phyloP scores from a whole-genome alignment of 306 rosid genomes.

The Pachyrhizus erosus region DNA sequence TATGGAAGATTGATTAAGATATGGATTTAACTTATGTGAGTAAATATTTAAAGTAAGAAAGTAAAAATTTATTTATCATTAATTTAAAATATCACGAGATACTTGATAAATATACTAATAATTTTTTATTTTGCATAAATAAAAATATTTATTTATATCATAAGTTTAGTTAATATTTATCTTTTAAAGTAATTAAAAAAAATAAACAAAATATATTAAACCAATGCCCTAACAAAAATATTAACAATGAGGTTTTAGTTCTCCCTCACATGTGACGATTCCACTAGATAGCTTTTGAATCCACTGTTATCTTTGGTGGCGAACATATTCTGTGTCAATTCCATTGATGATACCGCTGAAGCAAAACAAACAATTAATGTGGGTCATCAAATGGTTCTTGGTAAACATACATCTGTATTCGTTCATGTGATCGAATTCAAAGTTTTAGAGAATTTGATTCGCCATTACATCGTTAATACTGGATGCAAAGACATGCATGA shows the following conservation, averaged over 20 bases:
- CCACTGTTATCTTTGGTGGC: slow-evolving; percentile 18
- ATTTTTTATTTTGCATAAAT: not conserved
- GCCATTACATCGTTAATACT: not conserved
- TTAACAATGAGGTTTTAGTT: slow-evolving; percentile 1
- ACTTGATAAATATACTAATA: not conserved
- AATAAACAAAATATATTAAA: not conserved
- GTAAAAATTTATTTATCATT: not conserved
- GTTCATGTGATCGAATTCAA: not conserved
- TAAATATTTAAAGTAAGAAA: not conserved
- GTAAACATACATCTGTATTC: not conserved
- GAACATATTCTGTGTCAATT: slow-evolving; percentile 44
- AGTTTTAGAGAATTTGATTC: slow-evolving; percentile 32
- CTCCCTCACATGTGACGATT: not conserved
- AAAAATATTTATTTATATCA: not conserved
- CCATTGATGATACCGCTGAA: slow-evolving; percentile 6
- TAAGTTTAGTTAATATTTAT: not conserved
- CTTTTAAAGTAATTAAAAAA: not conserved
- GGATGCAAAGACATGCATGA: not conserved
- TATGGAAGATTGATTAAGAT: not conserved
- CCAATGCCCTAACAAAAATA: not conserved
- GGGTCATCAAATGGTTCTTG: slow-evolving; percentile 9
- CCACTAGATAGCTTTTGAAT: slow-evolving; percentile 25
- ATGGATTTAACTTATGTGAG: not conserved
- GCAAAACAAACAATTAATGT: not conserved
- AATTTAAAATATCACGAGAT: not conserved